Percentiles rank a stretch among this genome's conserved stretches.
Conservation (phyloP, 352 stramenopile genomes). For the Globisporangium takayamanum region DNA sequence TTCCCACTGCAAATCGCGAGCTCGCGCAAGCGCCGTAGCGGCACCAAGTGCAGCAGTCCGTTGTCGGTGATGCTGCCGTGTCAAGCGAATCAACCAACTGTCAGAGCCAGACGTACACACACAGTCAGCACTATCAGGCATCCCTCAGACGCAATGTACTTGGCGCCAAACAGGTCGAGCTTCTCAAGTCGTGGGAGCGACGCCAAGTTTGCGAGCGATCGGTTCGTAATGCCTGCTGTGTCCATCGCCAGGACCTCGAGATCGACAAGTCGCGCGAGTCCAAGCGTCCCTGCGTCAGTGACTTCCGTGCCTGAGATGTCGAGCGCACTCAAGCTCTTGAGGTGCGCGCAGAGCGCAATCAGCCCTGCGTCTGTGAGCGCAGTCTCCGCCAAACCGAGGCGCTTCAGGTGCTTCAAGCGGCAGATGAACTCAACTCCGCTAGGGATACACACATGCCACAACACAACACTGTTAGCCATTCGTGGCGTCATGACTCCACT, state of each 20-base stretch:
- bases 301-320: constrained; percentile 71
- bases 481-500: background rate
- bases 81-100: background rate
- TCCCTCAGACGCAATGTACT: constrained; percentile 24
- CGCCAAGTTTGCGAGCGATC: constrained; percentile 44
- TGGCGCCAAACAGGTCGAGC: constrained; percentile 73
- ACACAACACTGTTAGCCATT: background rate
- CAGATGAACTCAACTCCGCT: constrained; percentile 70
- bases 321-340: constrained; percentile 35
- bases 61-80: constrained; percentile 53
- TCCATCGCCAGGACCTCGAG: constrained; percentile 61
- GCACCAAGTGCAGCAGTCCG: constrained; percentile 53
- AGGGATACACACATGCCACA: background rate
- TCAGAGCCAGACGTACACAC: background rate
- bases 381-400: constrained; percentile 54
- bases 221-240: constrained; percentile 58
- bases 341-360: constrained; percentile 50
- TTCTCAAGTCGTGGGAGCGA: constrained; percentile 43
- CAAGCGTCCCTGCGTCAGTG: constrained; percentile 45
- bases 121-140: background rate
- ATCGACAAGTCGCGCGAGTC: constrained; percentile 40
- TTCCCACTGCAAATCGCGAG: constrained; percentile 61
- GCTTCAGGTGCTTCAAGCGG: constrained; percentile 39
- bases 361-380: constrained; percentile 49
- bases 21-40: constrained; percentile 42